Conservation (phyloP, 2,329 filamentous ascomycete species). For the Trichoderma endophyticum region DNA sequence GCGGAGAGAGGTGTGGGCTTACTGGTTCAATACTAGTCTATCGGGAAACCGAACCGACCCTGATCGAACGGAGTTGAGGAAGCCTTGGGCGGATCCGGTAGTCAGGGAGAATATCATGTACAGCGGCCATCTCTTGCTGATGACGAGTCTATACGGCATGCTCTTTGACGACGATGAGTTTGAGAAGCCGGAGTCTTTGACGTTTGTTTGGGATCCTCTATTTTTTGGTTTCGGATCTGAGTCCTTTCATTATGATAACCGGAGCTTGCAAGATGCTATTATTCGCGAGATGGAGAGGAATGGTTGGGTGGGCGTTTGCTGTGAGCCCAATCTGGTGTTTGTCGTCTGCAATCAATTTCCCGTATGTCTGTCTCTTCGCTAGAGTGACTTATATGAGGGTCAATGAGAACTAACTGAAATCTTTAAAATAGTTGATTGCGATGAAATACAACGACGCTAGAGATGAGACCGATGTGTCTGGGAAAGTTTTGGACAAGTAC, state of each 20-base stretch:
- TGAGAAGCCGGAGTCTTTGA: conserved; percentile 32
- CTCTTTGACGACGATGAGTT: conserved; percentile 41
- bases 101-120: conserved; percentile 43
- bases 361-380: conserved; percentile 21
- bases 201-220: conserved; percentile 39
- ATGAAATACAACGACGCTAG: conserved; percentile 17
- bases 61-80: conserved; percentile 36
- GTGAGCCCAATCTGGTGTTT: conserved; percentile 41
- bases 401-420: background rate
- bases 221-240: conserved; percentile 38
- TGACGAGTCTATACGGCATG: conserved; percentile 40
- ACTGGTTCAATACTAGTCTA: conserved; percentile 41
- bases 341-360: conserved; percentile 44
- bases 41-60: conserved; percentile 35
- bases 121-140: conserved; percentile 38
- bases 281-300: conserved; percentile 39
- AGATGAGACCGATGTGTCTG: conserved; percentile 29
- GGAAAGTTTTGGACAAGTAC: conserved; percentile 37
- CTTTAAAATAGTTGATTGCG: background rate
- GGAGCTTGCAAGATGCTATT: conserved; percentile 32
- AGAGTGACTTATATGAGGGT: background rate
- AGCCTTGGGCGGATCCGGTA: conserved; percentile 42
- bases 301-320: conserved; percentile 41
- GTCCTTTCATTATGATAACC: conserved; percentile 33
- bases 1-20: conserved; percentile 40